phyloP scores from a whole-genome alignment of 83 land plant species.

The Larix sibirica region DNA sequence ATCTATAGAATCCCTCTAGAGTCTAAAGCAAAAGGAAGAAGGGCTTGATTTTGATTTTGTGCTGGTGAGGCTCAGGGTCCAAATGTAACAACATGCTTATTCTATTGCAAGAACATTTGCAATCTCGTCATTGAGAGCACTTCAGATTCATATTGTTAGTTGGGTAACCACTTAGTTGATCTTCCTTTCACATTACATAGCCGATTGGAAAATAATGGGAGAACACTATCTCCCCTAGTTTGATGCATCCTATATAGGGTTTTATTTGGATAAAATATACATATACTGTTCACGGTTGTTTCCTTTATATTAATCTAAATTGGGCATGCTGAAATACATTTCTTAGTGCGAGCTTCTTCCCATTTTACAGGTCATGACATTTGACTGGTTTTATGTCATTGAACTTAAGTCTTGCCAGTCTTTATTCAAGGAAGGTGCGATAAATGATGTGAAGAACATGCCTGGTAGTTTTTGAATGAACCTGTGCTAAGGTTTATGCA shows the following conservation, averaged over 20 bases:
- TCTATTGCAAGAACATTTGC: background rate
- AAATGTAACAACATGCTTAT: background rate
- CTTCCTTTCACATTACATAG: background rate
- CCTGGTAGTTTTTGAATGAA: background rate
- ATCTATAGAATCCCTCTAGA: too few relatives aligned
- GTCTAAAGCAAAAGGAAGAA: background rate
- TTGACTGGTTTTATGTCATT: background rate
- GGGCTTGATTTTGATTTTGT: too few relatives aligned
- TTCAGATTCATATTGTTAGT: background rate
- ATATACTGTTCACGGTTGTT: background rate
- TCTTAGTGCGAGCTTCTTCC: background rate
- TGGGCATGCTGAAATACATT: background rate
- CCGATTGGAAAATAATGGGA: background rate
- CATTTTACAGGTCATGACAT: background rate
- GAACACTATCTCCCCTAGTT: background rate
- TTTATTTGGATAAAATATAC: slow-evolving; percentile 1
- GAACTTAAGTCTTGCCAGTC: background rate
- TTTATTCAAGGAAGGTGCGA: background rate
- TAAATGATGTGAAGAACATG: background rate
- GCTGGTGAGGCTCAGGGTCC: background rate
- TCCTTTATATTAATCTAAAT: background rate
- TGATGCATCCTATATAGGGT: background rate
- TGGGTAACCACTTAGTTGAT: background rate
- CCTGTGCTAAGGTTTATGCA: too few relatives aligned
- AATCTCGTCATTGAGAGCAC: background rate